These are phyloP conservation scores for Gracilaria domingensis DNA, from an alignment of 23 red algal species.

Conservation along the genomic window DNA sequence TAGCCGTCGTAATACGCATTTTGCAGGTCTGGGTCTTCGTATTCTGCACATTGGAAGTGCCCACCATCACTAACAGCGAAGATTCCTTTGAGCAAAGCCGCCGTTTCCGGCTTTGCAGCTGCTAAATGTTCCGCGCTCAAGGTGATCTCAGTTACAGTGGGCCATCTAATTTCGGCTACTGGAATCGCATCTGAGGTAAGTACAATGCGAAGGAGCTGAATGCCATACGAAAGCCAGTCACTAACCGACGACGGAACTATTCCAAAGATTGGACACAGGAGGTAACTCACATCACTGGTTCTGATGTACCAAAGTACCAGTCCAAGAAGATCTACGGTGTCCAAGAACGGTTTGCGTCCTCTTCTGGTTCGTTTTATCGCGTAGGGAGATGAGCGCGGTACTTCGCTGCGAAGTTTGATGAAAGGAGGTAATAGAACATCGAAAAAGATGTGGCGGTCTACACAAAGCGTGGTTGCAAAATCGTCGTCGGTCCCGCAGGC, in stretches of 20 bases:
- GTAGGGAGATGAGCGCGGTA: too few relatives aligned
- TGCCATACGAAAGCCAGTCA: not conserved
- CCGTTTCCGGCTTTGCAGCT: not conserved
- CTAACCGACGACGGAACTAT: not conserved
- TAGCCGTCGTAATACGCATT: conserved; percentile 3
- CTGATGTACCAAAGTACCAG: not conserved
- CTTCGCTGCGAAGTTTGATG: too few relatives aligned
- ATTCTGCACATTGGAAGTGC: not conserved
- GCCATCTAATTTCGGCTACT: too few relatives aligned
- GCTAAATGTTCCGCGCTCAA: not conserved
- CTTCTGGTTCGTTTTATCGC: too few relatives aligned
- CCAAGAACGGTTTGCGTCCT: not conserved
- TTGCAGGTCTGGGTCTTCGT: not conserved
- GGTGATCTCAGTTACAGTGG: not conserved
- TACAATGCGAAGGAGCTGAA: not conserved
- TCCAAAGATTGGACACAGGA: not conserved
- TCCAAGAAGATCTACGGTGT: not conserved
- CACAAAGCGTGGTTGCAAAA: too few relatives aligned
- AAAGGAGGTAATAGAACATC: too few relatives aligned
- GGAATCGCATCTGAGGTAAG: too few relatives aligned
- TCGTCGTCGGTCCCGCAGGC: too few relatives aligned
- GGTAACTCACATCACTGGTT: not conserved
- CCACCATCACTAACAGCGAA: conserved; percentile 4
- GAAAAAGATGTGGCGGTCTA: too few relatives aligned
- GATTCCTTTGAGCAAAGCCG: not conserved